Evolutionary conservation across 2,329 filamentous ascomycete genomes (phyloP).

Genomic region (Hymenotorrendiella dingleyae): DNA sequence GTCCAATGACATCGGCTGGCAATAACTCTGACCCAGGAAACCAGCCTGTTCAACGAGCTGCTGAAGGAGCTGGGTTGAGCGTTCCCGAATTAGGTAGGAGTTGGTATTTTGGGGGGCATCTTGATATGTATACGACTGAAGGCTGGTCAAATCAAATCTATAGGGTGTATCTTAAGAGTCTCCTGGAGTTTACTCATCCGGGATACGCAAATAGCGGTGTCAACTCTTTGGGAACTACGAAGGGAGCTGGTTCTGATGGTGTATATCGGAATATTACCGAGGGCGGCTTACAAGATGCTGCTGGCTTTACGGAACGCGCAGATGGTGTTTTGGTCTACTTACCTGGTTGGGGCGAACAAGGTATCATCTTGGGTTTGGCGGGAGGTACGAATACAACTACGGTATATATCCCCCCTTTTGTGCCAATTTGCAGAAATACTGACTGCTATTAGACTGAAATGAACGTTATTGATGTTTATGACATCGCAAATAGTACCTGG

Average conservation of each 20-base stretch:
- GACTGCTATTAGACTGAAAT: constrained; percentile 45
- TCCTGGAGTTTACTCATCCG: constrained; percentile 72
- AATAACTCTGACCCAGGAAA: constrained; percentile 52
- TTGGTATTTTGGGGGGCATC: constrained; percentile 75
- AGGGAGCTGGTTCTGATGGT: constrained; percentile 54
- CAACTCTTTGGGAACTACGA: constrained; percentile 43
- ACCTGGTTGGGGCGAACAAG: constrained; percentile 65
- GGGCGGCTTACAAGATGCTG: constrained; percentile 59
- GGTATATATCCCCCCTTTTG: constrained; percentile 35
- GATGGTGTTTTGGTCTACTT: constrained; percentile 69
- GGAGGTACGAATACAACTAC: constrained; percentile 66
- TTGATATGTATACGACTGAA: constrained; percentile 49
- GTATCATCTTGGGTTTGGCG: constrained; percentile 65
- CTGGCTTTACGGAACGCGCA: constrained; percentile 66
- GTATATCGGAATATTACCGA: constrained; percentile 69
- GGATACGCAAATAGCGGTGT: constrained; percentile 61
- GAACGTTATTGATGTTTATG: constrained; percentile 70
- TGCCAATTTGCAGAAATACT: no score
- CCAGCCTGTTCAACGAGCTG: constrained; percentile 58
- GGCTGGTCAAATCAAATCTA: constrained; percentile 63
- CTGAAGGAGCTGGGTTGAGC: constrained; percentile 67
- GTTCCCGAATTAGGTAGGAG: constrained; percentile 64
- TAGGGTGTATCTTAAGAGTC: constrained; percentile 65
- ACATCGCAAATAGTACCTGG: constrained; percentile 65
- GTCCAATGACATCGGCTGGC: constrained; percentile 57